These are phyloP conservation scores for Puya raimondii DNA, from an alignment of 176 grass and related monocot genomes.

Conservation along the genomic window DNA sequence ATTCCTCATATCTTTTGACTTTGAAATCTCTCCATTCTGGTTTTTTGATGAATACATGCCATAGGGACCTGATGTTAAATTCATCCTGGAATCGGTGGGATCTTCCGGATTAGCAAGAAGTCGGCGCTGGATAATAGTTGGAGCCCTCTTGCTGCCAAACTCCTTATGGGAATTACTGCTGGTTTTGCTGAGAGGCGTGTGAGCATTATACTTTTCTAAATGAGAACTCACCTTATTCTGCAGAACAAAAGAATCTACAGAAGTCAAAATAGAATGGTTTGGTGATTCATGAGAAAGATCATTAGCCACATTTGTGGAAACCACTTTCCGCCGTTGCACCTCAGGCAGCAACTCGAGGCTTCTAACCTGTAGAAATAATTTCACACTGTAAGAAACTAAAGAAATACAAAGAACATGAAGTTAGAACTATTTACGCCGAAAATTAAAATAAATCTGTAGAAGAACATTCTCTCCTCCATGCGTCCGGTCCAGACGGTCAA, in stretches of 20 bases:
- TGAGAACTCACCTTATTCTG: slow-evolving; percentile 29
- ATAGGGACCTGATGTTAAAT: slow-evolving; percentile 21
- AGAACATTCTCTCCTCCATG: too few species aligned
- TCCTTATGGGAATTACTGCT: slow-evolving; percentile 21
- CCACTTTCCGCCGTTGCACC: slow-evolving; percentile 41
- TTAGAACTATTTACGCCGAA: too few species aligned
- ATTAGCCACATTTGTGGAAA: slow-evolving; percentile 27
- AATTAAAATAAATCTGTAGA: too few species aligned
- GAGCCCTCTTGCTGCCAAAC: slow-evolving; percentile 41
- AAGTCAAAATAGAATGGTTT: slow-evolving; percentile 21
- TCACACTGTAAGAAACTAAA: slow-evolving; percentile 3
- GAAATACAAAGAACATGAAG: too few species aligned
- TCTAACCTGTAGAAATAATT: slow-evolving; percentile 37
- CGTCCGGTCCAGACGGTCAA: too few species aligned
- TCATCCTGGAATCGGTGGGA: slow-evolving; percentile 22
- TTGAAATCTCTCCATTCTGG: slow-evolving; percentile 33
- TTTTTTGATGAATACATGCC: slow-evolving; percentile 21
- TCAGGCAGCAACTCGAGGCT: slow-evolving; percentile 59
- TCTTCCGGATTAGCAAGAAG: slow-evolving; percentile 20
- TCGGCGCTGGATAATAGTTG: slow-evolving; percentile 35
- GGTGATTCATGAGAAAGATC: slow-evolving; percentile 29
- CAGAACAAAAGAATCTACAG: slow-evolving; percentile 25
- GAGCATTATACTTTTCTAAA: slow-evolving; percentile 22
- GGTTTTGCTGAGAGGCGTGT: slow-evolving; percentile 19
- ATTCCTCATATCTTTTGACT: slow-evolving; percentile 32